Evolutionary conservation across 169 alveolate species (phyloP).

Genomic region (Plasmodium berghei): DNA sequence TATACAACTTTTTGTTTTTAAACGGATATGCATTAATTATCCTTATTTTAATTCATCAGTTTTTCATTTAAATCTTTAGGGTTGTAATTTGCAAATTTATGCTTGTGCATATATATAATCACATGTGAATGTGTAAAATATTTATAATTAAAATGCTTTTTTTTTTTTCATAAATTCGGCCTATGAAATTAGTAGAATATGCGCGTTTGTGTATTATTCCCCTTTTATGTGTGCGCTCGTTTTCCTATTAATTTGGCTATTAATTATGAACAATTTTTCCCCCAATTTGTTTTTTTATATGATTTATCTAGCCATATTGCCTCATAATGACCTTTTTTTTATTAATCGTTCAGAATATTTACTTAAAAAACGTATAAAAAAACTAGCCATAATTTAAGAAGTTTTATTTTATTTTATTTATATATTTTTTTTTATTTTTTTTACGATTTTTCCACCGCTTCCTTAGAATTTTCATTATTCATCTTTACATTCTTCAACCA

Average conservation of each 20-base stretch:
- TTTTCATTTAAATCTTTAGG: no score
- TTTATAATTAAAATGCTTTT: neutral
- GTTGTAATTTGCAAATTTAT: neutral
- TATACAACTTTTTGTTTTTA: no score
- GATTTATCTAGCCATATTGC: conserved; percentile 12
- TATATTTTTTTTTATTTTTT: neutral
- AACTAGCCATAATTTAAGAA: neutral
- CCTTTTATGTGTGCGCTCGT: neutral
- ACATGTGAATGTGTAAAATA: neutral
- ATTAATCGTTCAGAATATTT: conserved; percentile 34
- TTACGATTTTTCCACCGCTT: neutral
- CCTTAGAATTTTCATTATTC: neutral
- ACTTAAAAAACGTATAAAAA: conserved; percentile 4
- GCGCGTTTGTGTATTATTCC: neutral
- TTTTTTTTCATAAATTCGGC: neutral
- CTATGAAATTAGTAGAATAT: neutral
- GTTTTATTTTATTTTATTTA: no score
- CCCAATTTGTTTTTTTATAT: neutral
- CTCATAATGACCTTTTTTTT: neutral
- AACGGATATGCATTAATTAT: no score
- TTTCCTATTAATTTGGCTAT: neutral
- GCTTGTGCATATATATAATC: neutral
- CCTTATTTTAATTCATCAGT: no score
- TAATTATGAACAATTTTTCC: neutral
- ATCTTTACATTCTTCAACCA: conserved; percentile 38